phyloP scores from a whole-genome alignment of 192 early-diverging fungal species.

The Jimgerdemannia lactiflua region DNA sequence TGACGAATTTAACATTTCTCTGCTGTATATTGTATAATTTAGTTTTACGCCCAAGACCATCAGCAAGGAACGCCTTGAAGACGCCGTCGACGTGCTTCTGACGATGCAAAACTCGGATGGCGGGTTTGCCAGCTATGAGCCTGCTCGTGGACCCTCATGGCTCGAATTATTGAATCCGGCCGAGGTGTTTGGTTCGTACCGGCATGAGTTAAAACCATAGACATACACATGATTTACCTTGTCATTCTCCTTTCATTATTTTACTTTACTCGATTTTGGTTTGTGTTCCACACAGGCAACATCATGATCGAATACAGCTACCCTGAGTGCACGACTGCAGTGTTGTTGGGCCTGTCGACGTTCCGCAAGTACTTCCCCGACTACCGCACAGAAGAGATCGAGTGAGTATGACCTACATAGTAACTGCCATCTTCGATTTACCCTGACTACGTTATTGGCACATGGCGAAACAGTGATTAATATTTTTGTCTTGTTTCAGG shows the following conservation, averaged over 20 bases:
- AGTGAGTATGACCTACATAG: conserved; percentile 34
- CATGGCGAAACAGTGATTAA: not conserved
- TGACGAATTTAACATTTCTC: not conserved
- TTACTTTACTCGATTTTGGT: not conserved
- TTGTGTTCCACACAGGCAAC: conserved; percentile 28
- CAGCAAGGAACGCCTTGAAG: conserved; percentile 65
- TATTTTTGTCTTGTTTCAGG: conserved; percentile 20
- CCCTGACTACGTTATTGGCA: not conserved
- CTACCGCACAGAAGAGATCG: conserved; percentile 80
- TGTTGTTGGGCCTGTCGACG: conserved; percentile 76
- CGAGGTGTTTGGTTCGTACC: conserved; percentile 82
- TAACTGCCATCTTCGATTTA: not conserved
- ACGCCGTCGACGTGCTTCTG: conserved; percentile 89
- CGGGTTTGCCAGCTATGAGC: conserved; percentile 94
- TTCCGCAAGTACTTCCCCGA: conserved; percentile 77
- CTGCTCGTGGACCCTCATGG: conserved; percentile 69
- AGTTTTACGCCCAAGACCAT: conserved; percentile 53
- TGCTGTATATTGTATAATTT: not conserved
- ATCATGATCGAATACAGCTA: conserved; percentile 98
- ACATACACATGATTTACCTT: no score
- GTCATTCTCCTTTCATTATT: not conserved
- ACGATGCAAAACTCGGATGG: conserved; percentile 90
- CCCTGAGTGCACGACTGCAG: conserved; percentile 96
- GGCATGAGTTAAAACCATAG: no score
- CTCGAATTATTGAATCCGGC: conserved; percentile 93